These are phyloP conservation scores for Aquilaria sinensis DNA, from an alignment of 345 rosid species.

Conservation along the genomic window DNA sequence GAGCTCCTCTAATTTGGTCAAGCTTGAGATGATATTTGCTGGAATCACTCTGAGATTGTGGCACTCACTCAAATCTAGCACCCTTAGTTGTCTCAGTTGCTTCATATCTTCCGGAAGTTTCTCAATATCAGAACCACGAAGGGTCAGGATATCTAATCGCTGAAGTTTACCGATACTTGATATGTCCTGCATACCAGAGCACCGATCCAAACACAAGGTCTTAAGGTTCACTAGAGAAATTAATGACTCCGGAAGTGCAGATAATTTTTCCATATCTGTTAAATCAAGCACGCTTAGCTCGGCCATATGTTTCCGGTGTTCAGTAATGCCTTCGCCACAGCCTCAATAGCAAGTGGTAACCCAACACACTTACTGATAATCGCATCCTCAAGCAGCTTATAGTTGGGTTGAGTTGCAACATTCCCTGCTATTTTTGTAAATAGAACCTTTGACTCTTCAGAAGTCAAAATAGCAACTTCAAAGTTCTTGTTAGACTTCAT, in stretches of 20 bases:
- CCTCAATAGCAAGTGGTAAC: slow-evolving; percentile 16
- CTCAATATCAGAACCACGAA: neutral
- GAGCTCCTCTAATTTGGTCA: slow-evolving; percentile 22
- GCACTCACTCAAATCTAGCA: slow-evolving; percentile 13
- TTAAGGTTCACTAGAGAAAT: slow-evolving; percentile 8
- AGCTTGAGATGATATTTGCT: slow-evolving; percentile 1
- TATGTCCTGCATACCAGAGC: neutral
- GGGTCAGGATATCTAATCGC: slow-evolving; percentile 13
- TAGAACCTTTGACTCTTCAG: slow-evolving; percentile 14
- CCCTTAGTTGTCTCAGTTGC: slow-evolving; percentile 4
- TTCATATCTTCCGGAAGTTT: slow-evolving; percentile 20
- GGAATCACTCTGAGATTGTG: neutral
- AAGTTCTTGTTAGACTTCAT: neutral
- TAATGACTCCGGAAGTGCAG: slow-evolving; percentile 9
- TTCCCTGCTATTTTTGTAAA: slow-evolving; percentile 11
- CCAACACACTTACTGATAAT: slow-evolving; percentile 20
- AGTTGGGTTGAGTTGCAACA: neutral
- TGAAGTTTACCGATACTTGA: neutral
- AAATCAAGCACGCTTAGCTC: slow-evolving; percentile 20
- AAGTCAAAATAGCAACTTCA: neutral
- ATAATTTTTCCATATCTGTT: neutral
- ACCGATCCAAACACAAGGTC: neutral
- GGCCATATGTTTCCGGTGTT: neutral
- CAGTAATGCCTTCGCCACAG: slow-evolving; percentile 9
- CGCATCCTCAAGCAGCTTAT: neutral